Conservation (phyloP, 2,329 filamentous ascomycete species). For the Leptographium radiaticola region DNA sequence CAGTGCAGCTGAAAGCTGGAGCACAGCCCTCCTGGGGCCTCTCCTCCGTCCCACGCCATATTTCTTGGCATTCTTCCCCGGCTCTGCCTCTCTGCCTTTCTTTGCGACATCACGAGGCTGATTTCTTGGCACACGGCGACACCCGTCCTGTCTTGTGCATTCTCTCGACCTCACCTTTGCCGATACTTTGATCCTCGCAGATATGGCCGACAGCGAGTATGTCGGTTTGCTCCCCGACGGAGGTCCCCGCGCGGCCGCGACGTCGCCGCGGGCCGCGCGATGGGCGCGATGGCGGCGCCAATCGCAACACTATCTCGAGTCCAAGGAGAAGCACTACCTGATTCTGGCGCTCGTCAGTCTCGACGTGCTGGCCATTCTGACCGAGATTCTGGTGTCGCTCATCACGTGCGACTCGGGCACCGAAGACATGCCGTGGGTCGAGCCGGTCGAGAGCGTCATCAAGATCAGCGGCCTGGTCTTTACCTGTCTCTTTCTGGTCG, state of each 20-base stretch:
- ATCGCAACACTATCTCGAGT: constrained; percentile 9
- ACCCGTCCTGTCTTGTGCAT: not conserved
- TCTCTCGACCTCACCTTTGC: too few species aligned
- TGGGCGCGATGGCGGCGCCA: constrained; percentile 6
- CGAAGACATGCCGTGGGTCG: constrained; percentile 28
- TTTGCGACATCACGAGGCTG: not conserved
- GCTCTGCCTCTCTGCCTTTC: not conserved
- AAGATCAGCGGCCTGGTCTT: constrained; percentile 42
- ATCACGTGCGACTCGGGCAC: constrained; percentile 33
- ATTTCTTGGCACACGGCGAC: not conserved
- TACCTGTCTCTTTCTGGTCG: constrained; percentile 51
- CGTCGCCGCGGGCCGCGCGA: not conserved
- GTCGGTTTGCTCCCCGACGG: not conserved
- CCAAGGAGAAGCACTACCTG: constrained; percentile 28
- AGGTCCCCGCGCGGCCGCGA: not conserved
- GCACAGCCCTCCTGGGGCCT: too few species aligned
- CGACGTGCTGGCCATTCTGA: constrained; percentile 30
- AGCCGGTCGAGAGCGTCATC: constrained; percentile 24
- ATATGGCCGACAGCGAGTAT: not conserved
- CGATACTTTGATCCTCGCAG: not conserved
- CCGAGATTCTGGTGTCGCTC: constrained; percentile 34
- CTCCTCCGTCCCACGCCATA: not conserved
- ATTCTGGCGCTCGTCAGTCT: constrained; percentile 30
- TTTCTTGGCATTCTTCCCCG: not conserved
- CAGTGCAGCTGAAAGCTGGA: too few species aligned